A percentile compares a stretch with the other conserved stretches of the same genome.
These are phyloP conservation scores for Claviceps sorghi DNA, from an alignment of 2,329 filamentous ascomycete species.

Conservation along the genomic window DNA sequence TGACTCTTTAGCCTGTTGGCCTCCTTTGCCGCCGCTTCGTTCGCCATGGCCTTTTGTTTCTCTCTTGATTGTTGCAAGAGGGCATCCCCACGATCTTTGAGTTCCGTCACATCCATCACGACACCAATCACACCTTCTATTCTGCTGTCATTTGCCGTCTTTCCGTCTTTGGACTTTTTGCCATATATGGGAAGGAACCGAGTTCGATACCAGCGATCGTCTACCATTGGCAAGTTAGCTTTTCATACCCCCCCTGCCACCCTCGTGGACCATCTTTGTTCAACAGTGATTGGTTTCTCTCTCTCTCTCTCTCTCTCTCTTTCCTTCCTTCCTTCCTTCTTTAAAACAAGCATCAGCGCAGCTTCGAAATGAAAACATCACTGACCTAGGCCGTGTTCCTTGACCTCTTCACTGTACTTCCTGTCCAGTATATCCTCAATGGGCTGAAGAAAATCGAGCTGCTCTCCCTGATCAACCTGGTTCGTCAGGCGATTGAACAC, in stretches of 20 bases:
- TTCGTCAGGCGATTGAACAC: conserved; percentile 42
- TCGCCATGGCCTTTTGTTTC: conserved; percentile 55
- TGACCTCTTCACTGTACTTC: conserved; percentile 41
- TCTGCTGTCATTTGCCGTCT: conserved; percentile 28
- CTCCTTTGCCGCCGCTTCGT: conserved; percentile 66
- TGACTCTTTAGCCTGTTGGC: conserved; percentile 68
- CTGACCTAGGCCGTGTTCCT: conserved; percentile 46
- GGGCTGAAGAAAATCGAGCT: conserved; percentile 37
- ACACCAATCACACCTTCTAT: conserved; percentile 63
- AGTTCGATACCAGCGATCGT: conserved; percentile 55
- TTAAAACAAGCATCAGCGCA: not conserved
- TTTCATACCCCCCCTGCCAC: too few relatives aligned
- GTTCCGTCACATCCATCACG: conserved; percentile 66
- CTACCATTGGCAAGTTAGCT: conserved; percentile 16
- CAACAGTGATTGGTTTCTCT: not conserved
- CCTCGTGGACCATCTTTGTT: too few relatives aligned
- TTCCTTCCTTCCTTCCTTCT: not conserved
- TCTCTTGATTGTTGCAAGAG: conserved; percentile 51
- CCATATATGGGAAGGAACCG: conserved; percentile 52
- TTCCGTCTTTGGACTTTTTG: conserved; percentile 38
- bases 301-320: not conserved
- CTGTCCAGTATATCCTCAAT: conserved; percentile 53
- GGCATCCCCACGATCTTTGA: conserved; percentile 49
- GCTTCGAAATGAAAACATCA: not conserved
- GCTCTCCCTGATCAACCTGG: conserved; percentile 27